Percentiles rank a stretch among this genome's conserved stretches.
These are phyloP conservation scores for Pyrenophora graminea DNA, from an alignment of 2,329 filamentous ascomycete genomes.

Conservation along the genomic window DNA sequence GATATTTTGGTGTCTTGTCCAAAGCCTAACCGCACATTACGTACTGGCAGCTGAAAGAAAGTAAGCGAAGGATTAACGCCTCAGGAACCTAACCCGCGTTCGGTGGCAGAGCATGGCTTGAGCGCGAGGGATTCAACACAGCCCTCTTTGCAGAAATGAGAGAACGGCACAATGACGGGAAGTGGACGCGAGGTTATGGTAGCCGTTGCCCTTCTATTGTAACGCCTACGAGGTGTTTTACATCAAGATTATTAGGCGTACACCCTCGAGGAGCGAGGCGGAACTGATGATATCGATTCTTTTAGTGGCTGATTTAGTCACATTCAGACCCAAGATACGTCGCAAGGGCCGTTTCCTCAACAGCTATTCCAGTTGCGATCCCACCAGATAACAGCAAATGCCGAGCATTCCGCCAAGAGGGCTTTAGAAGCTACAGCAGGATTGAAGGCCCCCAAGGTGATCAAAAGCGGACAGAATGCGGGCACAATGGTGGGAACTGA, in stretches of 20 bases:
- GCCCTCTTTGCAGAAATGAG: constrained; percentile 3
- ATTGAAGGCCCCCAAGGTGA: neutral
- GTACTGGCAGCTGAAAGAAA: constrained; percentile 19
- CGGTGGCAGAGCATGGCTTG: constrained; percentile 13
- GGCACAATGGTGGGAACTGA: neutral
- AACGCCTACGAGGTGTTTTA: neutral
- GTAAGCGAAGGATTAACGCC: constrained; percentile 23
- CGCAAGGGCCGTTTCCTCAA: constrained; percentile 10
- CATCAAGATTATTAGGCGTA: neutral
- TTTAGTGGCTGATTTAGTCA: constrained; percentile 13
- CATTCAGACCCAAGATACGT: constrained; percentile 6
- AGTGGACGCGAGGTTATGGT: neutral
- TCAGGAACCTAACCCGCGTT: constrained; percentile 6
- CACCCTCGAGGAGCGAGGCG: neutral
- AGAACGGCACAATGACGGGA: constrained; percentile 2
- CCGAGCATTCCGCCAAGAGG: constrained; percentile 4
- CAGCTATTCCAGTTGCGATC: neutral
- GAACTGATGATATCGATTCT: neutral
- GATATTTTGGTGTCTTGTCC: constrained; percentile 22
- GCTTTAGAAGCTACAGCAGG: neutral
- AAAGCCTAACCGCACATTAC: constrained; percentile 21
- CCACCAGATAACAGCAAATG: constrained; percentile 6
- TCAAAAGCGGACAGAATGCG: no score
- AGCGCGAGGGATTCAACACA: constrained; percentile 16
- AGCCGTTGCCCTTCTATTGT: neutral